A percentile compares a stretch with the other conserved stretches of the same genome.
phyloP scores from a whole-genome alignment of 2,329 filamentous ascomycete genomes.

The Neonectria faginata region DNA sequence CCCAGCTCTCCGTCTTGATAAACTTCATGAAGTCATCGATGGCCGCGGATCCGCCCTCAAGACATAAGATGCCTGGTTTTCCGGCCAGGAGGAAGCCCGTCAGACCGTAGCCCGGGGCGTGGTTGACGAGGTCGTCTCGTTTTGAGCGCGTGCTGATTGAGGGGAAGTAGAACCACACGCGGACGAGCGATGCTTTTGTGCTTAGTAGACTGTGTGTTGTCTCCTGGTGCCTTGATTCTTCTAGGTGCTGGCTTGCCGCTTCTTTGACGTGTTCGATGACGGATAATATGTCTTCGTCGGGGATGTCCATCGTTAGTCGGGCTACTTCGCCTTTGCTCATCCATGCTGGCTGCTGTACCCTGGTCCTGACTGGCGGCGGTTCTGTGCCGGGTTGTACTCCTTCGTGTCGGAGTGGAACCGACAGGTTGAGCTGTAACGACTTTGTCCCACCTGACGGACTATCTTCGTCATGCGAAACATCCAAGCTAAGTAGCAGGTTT shows the following conservation, averaged over 20 bases:
- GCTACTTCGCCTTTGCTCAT: slow-evolving; percentile 62
- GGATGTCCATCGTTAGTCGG: slow-evolving; percentile 53
- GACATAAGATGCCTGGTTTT: slow-evolving; percentile 67
- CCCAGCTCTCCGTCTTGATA: slow-evolving; percentile 73
- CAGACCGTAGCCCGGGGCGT: slow-evolving; percentile 63
- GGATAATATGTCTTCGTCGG: slow-evolving; percentile 58
- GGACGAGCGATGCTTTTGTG: slow-evolving; percentile 51
- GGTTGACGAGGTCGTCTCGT: slow-evolving; percentile 66
- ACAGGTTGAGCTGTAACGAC: slow-evolving; percentile 50
- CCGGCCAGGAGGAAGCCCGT: slow-evolving; percentile 71
- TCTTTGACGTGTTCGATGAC: slow-evolving; percentile 59
- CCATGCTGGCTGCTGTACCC: slow-evolving; percentile 63
- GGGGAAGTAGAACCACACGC: slow-evolving; percentile 74
- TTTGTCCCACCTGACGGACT: slow-evolving; percentile 7
- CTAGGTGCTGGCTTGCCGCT: slow-evolving; percentile 48
- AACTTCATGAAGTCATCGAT: slow-evolving; percentile 72
- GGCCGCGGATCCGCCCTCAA: slow-evolving; percentile 59
- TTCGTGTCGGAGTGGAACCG: slow-evolving; percentile 47
- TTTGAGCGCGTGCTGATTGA: slow-evolving; percentile 70
- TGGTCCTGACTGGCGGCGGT: slow-evolving; percentile 55
- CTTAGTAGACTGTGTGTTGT: neutral
- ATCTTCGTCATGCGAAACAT: slow-evolving; percentile 32
- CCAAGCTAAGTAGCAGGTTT: slow-evolving; percentile 44
- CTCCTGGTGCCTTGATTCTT: slow-evolving; percentile 30
- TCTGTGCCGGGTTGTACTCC: slow-evolving; percentile 41